Base-by-base conservation (phyloP, 2,329 filamentous ascomycete genomes). In the Colletotrichum agaves region DNA sequence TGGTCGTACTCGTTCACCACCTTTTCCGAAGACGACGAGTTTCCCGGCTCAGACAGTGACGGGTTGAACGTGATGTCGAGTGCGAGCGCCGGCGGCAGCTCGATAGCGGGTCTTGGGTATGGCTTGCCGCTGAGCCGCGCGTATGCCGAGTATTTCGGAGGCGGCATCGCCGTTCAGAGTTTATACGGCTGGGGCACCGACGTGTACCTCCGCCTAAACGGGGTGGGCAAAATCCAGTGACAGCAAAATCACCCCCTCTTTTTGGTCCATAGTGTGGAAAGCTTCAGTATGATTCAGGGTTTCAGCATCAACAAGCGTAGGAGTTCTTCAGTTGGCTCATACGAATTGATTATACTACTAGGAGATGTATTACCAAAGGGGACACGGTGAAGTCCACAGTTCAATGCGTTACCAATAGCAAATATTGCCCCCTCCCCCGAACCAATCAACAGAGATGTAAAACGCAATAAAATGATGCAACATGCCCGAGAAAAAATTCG, bases 1-100 rank as follows among this genome's bases (percentile, higher is more conserved):
- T 99, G 96, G 94, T 94, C 94, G 6, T 99, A 98, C 78, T 96
- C 93, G 70, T 99, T 98, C 78, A 98, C 95, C 19, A 99, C 96
- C 0, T 98, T 98, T 78, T 91, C 88, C 63, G 93, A 87, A 69
- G 83, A 87, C 64, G 76, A 81, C 46, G 81, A 82, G 4, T 71
- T 81, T 52, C 77, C 79, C 33, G 79, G 78, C 19, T 78, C 81
- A 12, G 79, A 81, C 13, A 84, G 83, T 53, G 90, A 92, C 74
- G 92, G 91, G 0, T 80, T 98, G 69, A 91, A 90, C 73, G 89
- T 91, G 4, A 91, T 98, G 55, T 91, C 92, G 1, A 87, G 87
- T 2, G 88, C 89, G 33, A 91, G 89, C 61, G 89, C 87, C 0
- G 92, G 93, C 58, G 87, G 88, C 1, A 94, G 91, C 76, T 95